Conservation (phyloP, 345 rosid genomes). For the Eucalyptus pauciflora region DNA sequence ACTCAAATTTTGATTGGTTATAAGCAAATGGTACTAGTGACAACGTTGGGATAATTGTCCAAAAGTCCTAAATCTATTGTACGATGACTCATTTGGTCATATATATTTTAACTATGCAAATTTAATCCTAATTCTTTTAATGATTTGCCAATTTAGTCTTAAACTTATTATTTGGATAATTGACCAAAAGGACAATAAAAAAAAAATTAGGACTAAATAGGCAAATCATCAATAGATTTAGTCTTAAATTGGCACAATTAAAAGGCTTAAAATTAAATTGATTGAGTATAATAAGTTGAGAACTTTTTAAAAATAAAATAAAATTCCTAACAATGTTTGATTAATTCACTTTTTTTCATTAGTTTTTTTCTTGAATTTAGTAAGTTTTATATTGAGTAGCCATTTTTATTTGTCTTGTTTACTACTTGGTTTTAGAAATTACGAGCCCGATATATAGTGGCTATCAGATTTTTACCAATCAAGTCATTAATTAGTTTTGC, state of each 20-base stretch:
- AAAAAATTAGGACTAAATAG: neutral
- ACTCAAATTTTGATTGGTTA: neutral
- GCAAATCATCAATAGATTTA: neutral
- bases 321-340: neutral
- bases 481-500: neutral
- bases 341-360: neutral
- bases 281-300: fast-evolving
- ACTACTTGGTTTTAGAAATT: neutral
- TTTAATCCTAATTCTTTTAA: neutral
- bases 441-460: neutral
- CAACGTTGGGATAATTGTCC: neutral
- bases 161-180: neutral
- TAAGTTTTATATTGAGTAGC: neutral
- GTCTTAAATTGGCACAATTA: neutral
- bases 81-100: fast-evolving
- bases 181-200: neutral
- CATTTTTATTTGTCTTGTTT: neutral
- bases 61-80: neutral
- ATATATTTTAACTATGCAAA: neutral
- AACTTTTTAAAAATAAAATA: too few species aligned
- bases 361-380: neutral
- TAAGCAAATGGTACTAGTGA: neutral
- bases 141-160: neutral
- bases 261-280: neutral
- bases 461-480: neutral